A percentile compares a stretch with the other conserved stretches of the same genome.
These are phyloP conservation scores for Fusarium domesticum DNA, from an alignment of 2,329 filamentous ascomycete species.

Conservation along the genomic window DNA sequence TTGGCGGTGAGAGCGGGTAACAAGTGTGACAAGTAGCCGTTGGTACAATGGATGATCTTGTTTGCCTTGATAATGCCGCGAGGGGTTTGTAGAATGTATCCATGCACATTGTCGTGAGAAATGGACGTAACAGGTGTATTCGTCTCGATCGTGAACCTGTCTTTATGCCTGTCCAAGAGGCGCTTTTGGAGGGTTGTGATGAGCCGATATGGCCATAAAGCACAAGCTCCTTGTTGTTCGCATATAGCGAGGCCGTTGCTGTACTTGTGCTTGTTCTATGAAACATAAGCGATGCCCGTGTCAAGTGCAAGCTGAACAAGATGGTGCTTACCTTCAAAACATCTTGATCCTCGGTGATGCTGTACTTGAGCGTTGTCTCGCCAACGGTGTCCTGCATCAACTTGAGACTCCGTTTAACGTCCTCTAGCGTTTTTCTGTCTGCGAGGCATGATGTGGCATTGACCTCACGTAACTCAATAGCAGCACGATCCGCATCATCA, in stretches of 20 bases:
- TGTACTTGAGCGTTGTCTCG: not conserved
- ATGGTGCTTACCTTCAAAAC: conserved; percentile 19
- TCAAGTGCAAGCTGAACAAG: not conserved
- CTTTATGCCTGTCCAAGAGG: conserved; percentile 31
- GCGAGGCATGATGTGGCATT: conserved; percentile 1
- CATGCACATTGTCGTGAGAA: conserved; percentile 29
- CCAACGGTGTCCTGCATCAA: not conserved
- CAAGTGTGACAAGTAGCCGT: conserved; percentile 49
- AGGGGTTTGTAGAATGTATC: conserved; percentile 40
- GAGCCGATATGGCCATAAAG: conserved; percentile 47
- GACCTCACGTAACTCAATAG: conserved; percentile 5
- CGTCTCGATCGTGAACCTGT: conserved; percentile 35
- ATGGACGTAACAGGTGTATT: conserved; percentile 31
- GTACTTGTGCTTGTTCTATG: conserved; percentile 1
- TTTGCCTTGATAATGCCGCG: conserved; percentile 43
- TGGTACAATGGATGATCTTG: conserved; percentile 55
- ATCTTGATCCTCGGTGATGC: conserved; percentile 1
- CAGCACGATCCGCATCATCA: not conserved
- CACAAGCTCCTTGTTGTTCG: conserved; percentile 40
- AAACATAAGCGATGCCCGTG: not conserved
- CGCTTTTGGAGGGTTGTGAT: conserved; percentile 39
- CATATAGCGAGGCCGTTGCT: conserved; percentile 28
- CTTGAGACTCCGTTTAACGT: not conserved
- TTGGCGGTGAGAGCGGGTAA: conserved; percentile 45
- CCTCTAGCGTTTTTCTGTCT: conserved; percentile 1